Evolutionary conservation across 768 basidiomycete genomes (phyloP), one percentile per base, ranked within the genome.

Genomic region (Pholiota microspora): DNA sequence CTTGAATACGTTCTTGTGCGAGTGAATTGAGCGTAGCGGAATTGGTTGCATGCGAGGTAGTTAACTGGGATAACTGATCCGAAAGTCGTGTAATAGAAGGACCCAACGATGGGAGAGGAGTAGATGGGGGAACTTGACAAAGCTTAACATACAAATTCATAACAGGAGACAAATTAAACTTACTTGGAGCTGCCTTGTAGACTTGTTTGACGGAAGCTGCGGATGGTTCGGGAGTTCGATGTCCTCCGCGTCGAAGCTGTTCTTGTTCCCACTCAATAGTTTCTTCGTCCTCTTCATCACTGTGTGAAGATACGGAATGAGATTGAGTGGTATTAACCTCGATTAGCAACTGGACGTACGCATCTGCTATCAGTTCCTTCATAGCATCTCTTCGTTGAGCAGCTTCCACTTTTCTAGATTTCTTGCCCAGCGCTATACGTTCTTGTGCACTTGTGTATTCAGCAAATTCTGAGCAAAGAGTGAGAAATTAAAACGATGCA

Each of bases 381-480:
- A 92, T 92, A 2, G 78, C 76, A 55, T 84, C 84, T 60, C 84
- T 78, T 18, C 81, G 78, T 65, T 86, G 86, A 36, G 69, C 72
- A 1, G 84, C 85, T 62, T 91, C 92, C 5, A 73, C 62, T 63
- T 91, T 93, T 45, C 82, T 77, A 0, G 86, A 86, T 63, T 91
- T 92, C 66, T 92, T 94, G 0, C 91, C 90, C 2, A 94, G 70
- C 0, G 92, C 89, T 49, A 94, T 90, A 29, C 92, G 78, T 59
- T 93, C 92, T 69, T 91, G 85, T 0, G 92, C 92, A 61, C 85
- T 90, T 0, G 92, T 94, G 61, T 85, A 94, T 64, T 93, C 91
- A 4, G 92, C 87, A 65, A 80, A 92, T 62, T 94, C 92, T 94
- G 54, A 5, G 51, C 9, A 59, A 40, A 35, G 42, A 29, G 44